phyloP scores from a whole-genome alignment of 1,139 yeast genomes.

The Yamadazyma atlantica region DNA sequence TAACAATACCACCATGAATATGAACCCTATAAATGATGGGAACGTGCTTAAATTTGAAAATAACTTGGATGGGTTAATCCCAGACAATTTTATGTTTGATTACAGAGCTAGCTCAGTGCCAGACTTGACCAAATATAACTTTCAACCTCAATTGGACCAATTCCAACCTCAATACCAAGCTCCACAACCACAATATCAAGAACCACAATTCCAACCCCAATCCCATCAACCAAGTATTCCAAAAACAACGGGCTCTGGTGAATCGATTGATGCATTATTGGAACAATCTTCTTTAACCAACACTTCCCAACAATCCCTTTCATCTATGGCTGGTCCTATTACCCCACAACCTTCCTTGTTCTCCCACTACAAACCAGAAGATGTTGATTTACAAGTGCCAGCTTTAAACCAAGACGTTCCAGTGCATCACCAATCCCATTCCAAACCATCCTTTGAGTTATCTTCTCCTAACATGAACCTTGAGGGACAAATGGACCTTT shows the following conservation, averaged over 20 bases:
- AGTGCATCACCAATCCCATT: slow-evolving; percentile 1
- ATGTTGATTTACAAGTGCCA: neutral
- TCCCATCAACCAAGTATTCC: neutral
- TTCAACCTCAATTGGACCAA: slow-evolving; percentile 9
- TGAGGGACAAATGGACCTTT: neutral
- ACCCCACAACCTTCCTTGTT: slow-evolving; percentile 2
- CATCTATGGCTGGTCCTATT: slow-evolving; percentile 3
- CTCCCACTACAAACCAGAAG: slow-evolving; percentile 2
- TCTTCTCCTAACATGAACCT: neutral
- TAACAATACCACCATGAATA: neutral
- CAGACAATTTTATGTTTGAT: slow-evolving; percentile 4
- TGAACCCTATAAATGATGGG: neutral
- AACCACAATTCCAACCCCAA: neutral
- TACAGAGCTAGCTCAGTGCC: slow-evolving; percentile 30
- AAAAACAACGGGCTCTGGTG: neutral
- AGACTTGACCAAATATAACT: slow-evolving; percentile 21
- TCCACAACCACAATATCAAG: neutral
- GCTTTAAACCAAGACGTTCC: neutral
- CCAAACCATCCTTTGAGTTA: slow-evolving; percentile 1
- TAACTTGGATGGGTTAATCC: slow-evolving; percentile 2
- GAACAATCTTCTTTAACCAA: slow-evolving; percentile 1
- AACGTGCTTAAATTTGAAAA: too few species aligned
- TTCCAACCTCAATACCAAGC: slow-evolving; percentile 4
- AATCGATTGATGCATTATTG: neutral
- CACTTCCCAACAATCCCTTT: slow-evolving; percentile 2